Evolutionary conservation across 495 filamentous ascomycete genomes (phyloP).

Genomic region (Talaromyces proteolyticus): DNA sequence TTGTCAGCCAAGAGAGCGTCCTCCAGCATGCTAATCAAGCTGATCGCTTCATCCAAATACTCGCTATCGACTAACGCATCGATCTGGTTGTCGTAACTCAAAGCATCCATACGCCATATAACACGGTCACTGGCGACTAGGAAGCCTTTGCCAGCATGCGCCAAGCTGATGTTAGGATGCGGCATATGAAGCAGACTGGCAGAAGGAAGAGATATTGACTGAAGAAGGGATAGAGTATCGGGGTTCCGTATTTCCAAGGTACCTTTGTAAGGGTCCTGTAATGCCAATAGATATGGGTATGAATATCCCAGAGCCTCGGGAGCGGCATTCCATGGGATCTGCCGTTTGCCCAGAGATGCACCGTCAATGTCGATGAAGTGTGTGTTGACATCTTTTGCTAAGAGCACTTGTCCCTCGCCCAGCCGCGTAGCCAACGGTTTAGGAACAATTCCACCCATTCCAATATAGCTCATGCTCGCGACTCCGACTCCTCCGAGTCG

Average conservation of each 20-base stretch:
- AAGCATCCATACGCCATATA: slow-evolving; percentile 94
- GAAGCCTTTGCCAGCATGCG: slow-evolving; percentile 92
- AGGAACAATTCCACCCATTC: slow-evolving; percentile 82
- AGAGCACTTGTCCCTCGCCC: slow-evolving; percentile 72
- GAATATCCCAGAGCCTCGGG: slow-evolving; percentile 91
- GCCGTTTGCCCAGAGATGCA: slow-evolving; percentile 73
- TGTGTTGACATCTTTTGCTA: slow-evolving; percentile 95
- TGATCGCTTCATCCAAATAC: slow-evolving; percentile 87
- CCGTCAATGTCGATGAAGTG: slow-evolving; percentile 83
- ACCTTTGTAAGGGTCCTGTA: slow-evolving; percentile 80
- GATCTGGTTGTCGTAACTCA: slow-evolving; percentile 88
- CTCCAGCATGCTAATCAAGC: slow-evolving; percentile 80
- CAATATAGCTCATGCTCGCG: slow-evolving; percentile 90
- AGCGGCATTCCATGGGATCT: slow-evolving; percentile 84
- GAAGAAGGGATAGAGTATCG: slow-evolving; percentile 78
- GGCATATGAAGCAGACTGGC: slow-evolving; percentile 87
- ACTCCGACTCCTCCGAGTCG: slow-evolving; percentile 62
- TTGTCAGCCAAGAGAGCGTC: slow-evolving; percentile 87
- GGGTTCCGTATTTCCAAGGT: slow-evolving; percentile 88
- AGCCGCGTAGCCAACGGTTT: slow-evolving; percentile 82
- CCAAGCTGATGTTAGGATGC: slow-evolving; percentile 84
- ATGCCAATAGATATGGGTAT: slow-evolving; percentile 87
- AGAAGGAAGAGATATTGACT: slow-evolving; percentile 73
- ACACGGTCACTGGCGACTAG: slow-evolving; percentile 80
- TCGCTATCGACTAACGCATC: slow-evolving; percentile 72